A percentile compares a stretch with the other conserved stretches of the same genome.
These are phyloP conservation scores for Parathielavia hyrcaniae DNA, from an alignment of 495 filamentous ascomycete species.

Conservation along the genomic window DNA sequence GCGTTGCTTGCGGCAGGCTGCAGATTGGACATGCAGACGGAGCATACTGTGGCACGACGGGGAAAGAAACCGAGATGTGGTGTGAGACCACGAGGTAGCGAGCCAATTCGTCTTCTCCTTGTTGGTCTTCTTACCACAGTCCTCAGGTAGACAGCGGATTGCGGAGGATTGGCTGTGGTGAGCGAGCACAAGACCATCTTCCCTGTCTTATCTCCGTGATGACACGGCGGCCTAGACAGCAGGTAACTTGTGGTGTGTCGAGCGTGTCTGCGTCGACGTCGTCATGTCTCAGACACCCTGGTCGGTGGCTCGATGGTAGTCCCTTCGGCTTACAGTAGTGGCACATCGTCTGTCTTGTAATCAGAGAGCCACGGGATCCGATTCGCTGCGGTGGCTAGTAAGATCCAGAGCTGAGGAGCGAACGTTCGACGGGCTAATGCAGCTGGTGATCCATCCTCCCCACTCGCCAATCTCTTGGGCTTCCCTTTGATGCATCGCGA, in stretches of 20 bases:
- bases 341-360: not conserved
- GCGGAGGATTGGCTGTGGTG: not conserved
- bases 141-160: not conserved
- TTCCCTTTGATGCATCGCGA: not conserved
- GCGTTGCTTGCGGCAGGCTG: no score
- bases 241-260: no score
- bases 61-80: not conserved
- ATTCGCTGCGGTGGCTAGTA: not conserved
- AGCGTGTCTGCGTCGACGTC: no score
- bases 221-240: no score
- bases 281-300: no score
- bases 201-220: no score
- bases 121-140: not conserved
- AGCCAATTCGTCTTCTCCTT: no score
- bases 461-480: slow-evolving; percentile 11
- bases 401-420: not conserved
- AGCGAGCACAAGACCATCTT: not conserved
- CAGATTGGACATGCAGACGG: no score
- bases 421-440: not conserved
- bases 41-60: not conserved
- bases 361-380: not conserved
- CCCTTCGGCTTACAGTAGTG: not conserved
- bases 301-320: no score
- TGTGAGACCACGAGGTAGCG: no score
- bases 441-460: slow-evolving; percentile 1